Evolutionary conservation across 495 filamentous ascomycete genomes (phyloP).

Genomic region (Halenospora varia): DNA sequence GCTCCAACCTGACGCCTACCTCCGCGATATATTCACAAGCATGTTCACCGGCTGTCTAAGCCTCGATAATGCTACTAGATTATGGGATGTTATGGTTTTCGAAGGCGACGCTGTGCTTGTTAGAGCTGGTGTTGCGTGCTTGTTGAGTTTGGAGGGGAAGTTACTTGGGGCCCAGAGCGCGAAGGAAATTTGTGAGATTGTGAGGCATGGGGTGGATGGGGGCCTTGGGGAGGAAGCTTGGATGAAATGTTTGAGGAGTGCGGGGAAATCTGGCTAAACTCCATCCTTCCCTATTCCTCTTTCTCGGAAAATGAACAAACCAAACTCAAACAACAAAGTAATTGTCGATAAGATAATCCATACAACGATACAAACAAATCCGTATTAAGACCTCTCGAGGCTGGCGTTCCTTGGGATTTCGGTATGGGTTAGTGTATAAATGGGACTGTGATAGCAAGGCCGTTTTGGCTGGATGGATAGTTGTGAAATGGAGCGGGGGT

Average conservation of each 20-base stretch:
- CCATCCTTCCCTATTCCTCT: not conserved
- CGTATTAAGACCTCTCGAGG: not conserved
- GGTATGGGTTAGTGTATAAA: not conserved
- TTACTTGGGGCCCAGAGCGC: conserved; percentile 46
- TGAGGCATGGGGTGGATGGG: conserved; percentile 13
- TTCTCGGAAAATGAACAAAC: too few species aligned
- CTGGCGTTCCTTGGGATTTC: not conserved
- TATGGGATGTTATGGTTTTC: conserved; percentile 95
- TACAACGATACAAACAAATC: not conserved
- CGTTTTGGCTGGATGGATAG: not conserved
- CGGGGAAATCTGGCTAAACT: conserved; percentile 49
- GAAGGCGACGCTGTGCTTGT: conserved; percentile 84
- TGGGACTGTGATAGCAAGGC: not conserved
- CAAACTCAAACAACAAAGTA: not conserved
- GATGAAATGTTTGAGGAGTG: conserved; percentile 61
- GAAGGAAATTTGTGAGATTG: conserved; percentile 24
- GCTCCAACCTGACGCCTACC: conserved; percentile 46
- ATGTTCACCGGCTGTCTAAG: conserved; percentile 51
- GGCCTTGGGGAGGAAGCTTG: conserved; percentile 62
- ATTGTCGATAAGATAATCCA: not conserved
- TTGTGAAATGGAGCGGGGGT: too few species aligned
- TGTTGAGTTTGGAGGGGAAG: conserved; percentile 51
- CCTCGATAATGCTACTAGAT: conserved; percentile 68
- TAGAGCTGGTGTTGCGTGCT: conserved; percentile 64
- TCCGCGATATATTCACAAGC: conserved; percentile 45